phyloP scores from a whole-genome alignment of 192 early-diverging fungal genomes.

The Mortierella hygrophila region DNA sequence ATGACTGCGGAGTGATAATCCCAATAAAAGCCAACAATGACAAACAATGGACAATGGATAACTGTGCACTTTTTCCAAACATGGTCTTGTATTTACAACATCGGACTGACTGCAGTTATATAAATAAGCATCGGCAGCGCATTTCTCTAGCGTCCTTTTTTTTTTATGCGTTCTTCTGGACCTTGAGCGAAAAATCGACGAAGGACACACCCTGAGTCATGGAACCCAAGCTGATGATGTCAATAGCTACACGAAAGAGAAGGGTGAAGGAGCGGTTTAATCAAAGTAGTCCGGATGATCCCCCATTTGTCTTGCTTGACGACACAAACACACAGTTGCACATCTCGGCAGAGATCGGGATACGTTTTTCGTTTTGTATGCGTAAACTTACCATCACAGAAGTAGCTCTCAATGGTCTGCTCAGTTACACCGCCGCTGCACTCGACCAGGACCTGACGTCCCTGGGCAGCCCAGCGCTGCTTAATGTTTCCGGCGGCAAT shows the following conservation, averaged over 20 bases:
- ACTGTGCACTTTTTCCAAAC: neutral
- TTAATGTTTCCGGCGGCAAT: slow-evolving; percentile 81
- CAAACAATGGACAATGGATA: neutral
- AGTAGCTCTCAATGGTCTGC: slow-evolving; percentile 83
- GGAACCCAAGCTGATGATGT: slow-evolving; percentile 93
- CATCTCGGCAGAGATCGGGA: neutral
- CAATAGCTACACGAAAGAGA: slow-evolving; percentile 66
- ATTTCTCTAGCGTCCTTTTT: neutral
- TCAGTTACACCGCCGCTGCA: slow-evolving; percentile 97
- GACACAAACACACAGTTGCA: neutral
- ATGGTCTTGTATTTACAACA: neutral
- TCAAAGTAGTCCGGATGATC: neutral
- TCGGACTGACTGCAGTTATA: neutral
- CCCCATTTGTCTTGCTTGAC: neutral
- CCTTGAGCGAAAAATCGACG: slow-evolving; percentile 98
- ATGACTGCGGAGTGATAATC: neutral
- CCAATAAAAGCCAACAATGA: neutral
- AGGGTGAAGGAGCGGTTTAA: neutral
- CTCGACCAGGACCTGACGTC: slow-evolving; percentile 85
- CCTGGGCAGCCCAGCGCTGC: slow-evolving; percentile 72
- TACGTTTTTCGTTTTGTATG: slow-evolving; percentile 43
- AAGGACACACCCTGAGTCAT: slow-evolving; percentile 96
- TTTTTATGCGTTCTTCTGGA: slow-evolving; percentile 60
- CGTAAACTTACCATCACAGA: slow-evolving; percentile 74
- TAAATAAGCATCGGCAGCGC: neutral